Evolutionary conservation across 129 eudicot species (phyloP), one percentile per base, ranked within the genome.

Genomic region (Mikania micrantha): DNA sequence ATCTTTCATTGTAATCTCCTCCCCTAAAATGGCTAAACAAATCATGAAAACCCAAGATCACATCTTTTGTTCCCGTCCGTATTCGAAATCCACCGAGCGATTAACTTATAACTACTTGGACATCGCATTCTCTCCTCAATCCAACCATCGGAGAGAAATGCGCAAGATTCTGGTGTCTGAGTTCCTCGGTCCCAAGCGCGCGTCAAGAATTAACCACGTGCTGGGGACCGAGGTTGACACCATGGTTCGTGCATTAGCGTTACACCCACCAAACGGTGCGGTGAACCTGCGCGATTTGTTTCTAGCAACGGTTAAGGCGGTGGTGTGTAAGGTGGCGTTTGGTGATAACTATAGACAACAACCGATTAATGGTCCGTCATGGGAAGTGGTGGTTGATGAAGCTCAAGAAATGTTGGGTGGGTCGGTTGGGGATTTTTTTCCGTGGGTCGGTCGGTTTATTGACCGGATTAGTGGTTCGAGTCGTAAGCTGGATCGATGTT

Each of bases 101-200:
- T 29, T 64, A 41, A 38, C 69, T 0, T 64, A 64, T n/a, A 1
- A 64, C 53, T 21, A 22, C 27, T 21, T 40, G 53, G 69, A 64
- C 28, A 32, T 60, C 21, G 81, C 69, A 0, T 83, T 83, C 39
- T 49, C 74, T 1, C 85, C 82, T 28, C 79, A 76, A 62, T 63
- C 69, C 12, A 63, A 76, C 11, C 78, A 72, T 52, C 77, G 77
- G 78, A 50, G 54, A 41, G 75, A 80, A 45, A 61, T 66, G 32
- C 72, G 85, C 9, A 76, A 80, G 58, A 47, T 80, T 38, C 38
- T 63, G 29, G 66, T 73, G 5, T 9, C 38, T 12, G 38, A 56
- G 21, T 27, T 56, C 38, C 34, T 56, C 8, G 62, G 62, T 5
- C 38, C 62, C 19, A 56, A 56, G 34, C n/a, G n/a, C n/a, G n/a